Evolutionary conservation across 257 asterid species (phyloP), one percentile per base, ranked within the genome.

Genomic region (Verbena officinalis): DNA sequence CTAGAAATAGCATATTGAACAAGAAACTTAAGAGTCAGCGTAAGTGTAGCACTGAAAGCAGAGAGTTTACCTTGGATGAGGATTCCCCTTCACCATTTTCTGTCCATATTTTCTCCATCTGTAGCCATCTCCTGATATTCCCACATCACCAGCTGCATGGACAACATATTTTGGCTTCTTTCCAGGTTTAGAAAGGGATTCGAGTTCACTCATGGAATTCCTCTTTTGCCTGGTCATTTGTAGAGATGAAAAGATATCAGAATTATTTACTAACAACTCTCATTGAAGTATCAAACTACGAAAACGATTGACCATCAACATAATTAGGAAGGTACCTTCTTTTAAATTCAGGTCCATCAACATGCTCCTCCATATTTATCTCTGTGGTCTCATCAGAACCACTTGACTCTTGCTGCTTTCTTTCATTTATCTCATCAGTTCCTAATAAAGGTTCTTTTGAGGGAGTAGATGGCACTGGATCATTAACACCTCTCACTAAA

Each of bases 81-180:
- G 96, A 79, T 91, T 89, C 66, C 98, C 98, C 77, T 89, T 92
- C 57, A 92, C 98, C 96, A 85, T 89, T 78, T 92, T 89, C 77
- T 92, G 98, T 27, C 98, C 97, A 62, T 92, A 92, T 83, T 92
- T 92, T 67, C 98, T 95, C 98, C 98, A 92, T 73, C 97, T 85
- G 77, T 80, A 84, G 59, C 98, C 97, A 84, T 92, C 98, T 65
- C 93, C 95, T 60, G 98, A 87, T 67, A 89, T 82, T 62, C 91
- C 98, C 68, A 80, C 86, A 59, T 89, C 96, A 73, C 85, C 89
- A 77, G 95, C 84, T 50, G 96, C 93, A 73, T 87, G 95, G 68
- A 92, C 97, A 67, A 92, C 95, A 62, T 77, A 70, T 60, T 92
- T 87, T 43, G 88, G 82, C 74, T 92, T 90, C 87, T 89, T 92